Conservation (phyloP, 768 basidiomycete species). For the Russula virescens region DNA sequence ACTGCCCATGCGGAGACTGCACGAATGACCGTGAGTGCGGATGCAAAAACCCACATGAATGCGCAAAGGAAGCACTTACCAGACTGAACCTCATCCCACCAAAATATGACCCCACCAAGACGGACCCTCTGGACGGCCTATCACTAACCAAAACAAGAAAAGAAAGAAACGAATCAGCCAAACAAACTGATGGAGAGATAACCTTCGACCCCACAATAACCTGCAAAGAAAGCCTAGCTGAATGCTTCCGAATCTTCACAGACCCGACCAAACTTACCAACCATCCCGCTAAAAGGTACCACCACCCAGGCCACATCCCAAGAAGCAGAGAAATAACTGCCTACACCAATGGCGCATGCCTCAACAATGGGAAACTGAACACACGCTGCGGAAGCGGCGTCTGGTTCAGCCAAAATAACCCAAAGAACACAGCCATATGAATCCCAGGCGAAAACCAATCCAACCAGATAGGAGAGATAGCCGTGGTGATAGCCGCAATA, state of each 20-base stretch:
- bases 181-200: background rate
- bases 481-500: background rate
- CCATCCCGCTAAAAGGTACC: background rate
- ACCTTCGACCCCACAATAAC: background rate
- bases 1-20: background rate
- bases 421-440: background rate
- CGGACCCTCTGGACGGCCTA: background rate
- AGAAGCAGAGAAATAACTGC: background rate
- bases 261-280: background rate
- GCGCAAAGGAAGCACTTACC: background rate
- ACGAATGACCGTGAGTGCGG: background rate
- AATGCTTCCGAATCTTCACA: background rate
- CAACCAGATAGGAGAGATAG: background rate
- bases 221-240: background rate
- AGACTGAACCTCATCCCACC: background rate
- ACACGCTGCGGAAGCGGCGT: conserved; percentile 25
- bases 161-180: background rate
- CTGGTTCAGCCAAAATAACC: background rate
- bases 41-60: background rate
- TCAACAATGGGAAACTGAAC: conserved; percentile 21
- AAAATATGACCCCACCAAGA: background rate
- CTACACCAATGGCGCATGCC: conserved; percentile 23
- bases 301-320: too few relatives aligned
- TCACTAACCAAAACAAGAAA: background rate
- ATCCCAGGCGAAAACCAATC: background rate